Evolutionary conservation across 306 rosid species (phyloP).

Genomic region (Calophaca sinica): DNA sequence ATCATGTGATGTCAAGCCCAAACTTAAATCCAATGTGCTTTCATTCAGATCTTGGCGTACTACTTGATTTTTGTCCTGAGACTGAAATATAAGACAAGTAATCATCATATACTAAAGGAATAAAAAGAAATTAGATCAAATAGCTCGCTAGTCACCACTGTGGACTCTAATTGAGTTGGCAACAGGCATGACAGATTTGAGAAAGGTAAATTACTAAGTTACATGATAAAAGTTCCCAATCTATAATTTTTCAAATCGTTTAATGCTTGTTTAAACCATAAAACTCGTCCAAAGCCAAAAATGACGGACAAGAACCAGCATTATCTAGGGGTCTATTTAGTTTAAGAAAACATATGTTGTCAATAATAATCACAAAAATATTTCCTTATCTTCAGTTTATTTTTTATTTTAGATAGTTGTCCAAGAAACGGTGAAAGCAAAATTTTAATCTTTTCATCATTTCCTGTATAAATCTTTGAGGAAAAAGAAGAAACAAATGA

Average conservation of each 20-base stretch:
- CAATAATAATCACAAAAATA: not conserved
- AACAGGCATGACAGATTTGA: too few species aligned
- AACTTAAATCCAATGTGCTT: constrained; percentile 89
- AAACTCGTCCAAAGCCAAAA: not conserved
- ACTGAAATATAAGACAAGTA: constrained; percentile 44
- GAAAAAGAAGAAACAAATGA: too few species aligned
- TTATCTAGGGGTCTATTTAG: not conserved
- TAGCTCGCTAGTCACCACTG: too few species aligned
- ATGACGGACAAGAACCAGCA: constrained; percentile 9
- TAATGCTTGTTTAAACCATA: constrained; percentile 16
- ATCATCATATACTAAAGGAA: not conserved
- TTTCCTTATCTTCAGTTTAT: not conserved
- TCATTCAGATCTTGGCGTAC: constrained; percentile 95
- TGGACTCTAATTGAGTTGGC: too few species aligned
- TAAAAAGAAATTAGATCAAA: not conserved
- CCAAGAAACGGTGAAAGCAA: too few species aligned
- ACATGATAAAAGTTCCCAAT: constrained; percentile 21
- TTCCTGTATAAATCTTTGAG: too few species aligned
- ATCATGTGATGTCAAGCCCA: constrained; percentile 80
- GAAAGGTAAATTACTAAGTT: constrained; percentile 10
- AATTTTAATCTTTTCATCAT: constrained; percentile 27
- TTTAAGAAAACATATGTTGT: not conserved
- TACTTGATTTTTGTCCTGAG: constrained; percentile 66
- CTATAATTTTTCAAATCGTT: constrained; percentile 6
- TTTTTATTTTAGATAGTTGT: not conserved